phyloP scores from a whole-genome alignment of 768 basidiomycete species.

The Epithele typhae region DNA sequence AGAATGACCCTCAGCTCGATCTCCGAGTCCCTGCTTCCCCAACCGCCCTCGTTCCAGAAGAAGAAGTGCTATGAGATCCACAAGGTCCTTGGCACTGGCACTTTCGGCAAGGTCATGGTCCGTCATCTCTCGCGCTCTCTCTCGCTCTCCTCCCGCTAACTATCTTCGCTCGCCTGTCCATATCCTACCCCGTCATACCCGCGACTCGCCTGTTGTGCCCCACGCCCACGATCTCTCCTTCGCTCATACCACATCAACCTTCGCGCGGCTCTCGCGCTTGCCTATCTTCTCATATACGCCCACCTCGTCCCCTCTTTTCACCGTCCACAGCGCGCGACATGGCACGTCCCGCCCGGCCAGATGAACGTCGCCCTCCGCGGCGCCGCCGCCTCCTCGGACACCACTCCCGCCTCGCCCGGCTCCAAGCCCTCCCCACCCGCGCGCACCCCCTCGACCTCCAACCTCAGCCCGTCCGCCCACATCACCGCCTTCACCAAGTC shows the following conservation, averaged over 20 bases:
- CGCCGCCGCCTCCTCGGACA: conserved; percentile 37
- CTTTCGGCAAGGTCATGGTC: conserved; percentile 90
- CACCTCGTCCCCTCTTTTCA: background rate
- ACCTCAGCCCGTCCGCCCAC: conserved; percentile 5
- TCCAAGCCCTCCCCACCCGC: conserved; percentile 4
- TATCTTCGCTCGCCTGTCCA: background rate
- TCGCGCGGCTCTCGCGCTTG: background rate
- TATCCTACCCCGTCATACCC: background rate
- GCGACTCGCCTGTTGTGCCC: background rate
- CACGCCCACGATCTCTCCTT: background rate
- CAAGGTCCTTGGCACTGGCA: conserved; percentile 72
- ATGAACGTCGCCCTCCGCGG: conserved; percentile 52
- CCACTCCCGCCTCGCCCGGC: background rate
- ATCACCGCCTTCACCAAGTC: conserved; percentile 11
- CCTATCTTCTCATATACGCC: background rate
- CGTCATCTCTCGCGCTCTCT: conserved; percentile 20
- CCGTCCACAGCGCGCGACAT: conserved; percentile 56
- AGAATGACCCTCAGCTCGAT: conserved; percentile 16
- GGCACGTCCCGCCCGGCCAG: conserved; percentile 69
- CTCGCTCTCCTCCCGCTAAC: background rate
- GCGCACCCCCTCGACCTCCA: conserved; percentile 12
- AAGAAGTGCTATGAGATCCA: conserved; percentile 79
- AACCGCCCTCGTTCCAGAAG: conserved; percentile 83
- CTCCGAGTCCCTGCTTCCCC: conserved; percentile 50
- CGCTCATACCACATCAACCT: no score